Base-by-base conservation (phyloP, 2,329 filamentous ascomycete species). In the Diaporthe vexans region DNA sequence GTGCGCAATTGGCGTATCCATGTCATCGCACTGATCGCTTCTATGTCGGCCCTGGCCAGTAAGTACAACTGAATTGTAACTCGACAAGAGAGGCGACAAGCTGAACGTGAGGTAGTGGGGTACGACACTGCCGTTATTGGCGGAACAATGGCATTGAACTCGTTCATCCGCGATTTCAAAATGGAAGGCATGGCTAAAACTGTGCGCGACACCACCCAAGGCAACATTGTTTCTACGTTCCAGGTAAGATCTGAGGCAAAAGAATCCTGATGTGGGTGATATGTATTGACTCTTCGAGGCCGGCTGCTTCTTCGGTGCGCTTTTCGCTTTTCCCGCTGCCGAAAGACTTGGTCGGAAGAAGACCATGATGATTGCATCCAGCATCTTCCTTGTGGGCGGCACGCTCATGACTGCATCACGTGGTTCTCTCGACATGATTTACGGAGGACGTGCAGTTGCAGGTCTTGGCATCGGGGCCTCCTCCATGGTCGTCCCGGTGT, bases 91-190 rank as follows among this genome's bases (percentile, higher is more conserved):
- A 33, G 29, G 35, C 37, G 26, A 24, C 21, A n/a, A 29, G 26
- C 63, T 63, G 58, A 63, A 10, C 37, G 46, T 63, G 15, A 86
- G 86, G 86, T 92, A 63, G 93, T 93, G 76, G 92, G 92, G 13
- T 86, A 84, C 85, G 85, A 86, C 80, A 92, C 90, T 48, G 91
- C 91, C 76, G 92, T 92, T 73, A 93, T 93, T 75, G 91, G 91
- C 33, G 91, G 91, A 78, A 90, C 93, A 54, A 86, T 93, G 40
- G 90, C 88, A 11, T 85, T 93, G 77, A 80, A 84, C 4, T 85
- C 87, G 9, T 93, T 79, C 71, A 51, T 93, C 80, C 85, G 87
- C 78, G 75, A 80, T 88, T 91, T 83, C 58, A 86, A 78, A 15
- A 52, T 74, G 58, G 58, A 13, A 5, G 73, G 70, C 54, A 51